phyloP scores from a whole-genome alignment of 495 filamentous ascomycete genomes.

The Chlorociboria aeruginascens region DNA sequence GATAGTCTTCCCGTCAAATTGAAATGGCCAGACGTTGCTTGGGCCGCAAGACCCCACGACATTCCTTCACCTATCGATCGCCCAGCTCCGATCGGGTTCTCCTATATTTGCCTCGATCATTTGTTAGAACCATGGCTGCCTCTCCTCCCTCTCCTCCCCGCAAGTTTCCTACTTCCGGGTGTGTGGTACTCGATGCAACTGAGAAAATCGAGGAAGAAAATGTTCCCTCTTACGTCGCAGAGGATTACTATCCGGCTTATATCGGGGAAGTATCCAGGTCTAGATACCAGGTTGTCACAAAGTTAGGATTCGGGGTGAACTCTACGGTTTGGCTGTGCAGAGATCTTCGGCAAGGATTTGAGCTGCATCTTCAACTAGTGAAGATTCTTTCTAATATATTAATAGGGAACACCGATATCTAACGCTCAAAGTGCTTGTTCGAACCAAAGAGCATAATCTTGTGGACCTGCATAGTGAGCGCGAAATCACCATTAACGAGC shows the following conservation, averaged over 20 bases:
- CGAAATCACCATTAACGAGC: constrained; percentile 20
- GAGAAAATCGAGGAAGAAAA: constrained; percentile 33
- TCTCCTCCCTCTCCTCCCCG: constrained; percentile 8
- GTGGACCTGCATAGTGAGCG: constrained; percentile 13
- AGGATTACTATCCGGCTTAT: constrained; percentile 34
- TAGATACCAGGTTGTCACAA: not conserved
- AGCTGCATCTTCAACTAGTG: constrained; percentile 10
- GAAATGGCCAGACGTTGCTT: no score
- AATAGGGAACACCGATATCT: constrained; percentile 15
- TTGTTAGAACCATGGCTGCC: no score
- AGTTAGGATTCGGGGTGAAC: constrained; percentile 33
- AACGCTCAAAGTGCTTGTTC: constrained; percentile 18
- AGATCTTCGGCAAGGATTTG: constrained; percentile 32
- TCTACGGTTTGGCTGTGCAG: constrained; percentile 43
- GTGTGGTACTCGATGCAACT: constrained; percentile 6
- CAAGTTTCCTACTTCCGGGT: constrained; percentile 14
- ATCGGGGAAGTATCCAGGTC: constrained; percentile 30
- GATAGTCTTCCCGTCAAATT: no score
- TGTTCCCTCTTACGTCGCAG: constrained; percentile 27
- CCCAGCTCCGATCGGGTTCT: no score
- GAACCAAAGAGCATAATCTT: constrained; percentile 16
- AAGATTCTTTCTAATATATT: constrained; percentile 14
- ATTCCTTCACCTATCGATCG: no score
- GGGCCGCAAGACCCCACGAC: no score
- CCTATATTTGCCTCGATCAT: no score